phyloP scores from a whole-genome alignment of 2,329 filamentous ascomycete species.

The Cryphonectria nitschkei region DNA sequence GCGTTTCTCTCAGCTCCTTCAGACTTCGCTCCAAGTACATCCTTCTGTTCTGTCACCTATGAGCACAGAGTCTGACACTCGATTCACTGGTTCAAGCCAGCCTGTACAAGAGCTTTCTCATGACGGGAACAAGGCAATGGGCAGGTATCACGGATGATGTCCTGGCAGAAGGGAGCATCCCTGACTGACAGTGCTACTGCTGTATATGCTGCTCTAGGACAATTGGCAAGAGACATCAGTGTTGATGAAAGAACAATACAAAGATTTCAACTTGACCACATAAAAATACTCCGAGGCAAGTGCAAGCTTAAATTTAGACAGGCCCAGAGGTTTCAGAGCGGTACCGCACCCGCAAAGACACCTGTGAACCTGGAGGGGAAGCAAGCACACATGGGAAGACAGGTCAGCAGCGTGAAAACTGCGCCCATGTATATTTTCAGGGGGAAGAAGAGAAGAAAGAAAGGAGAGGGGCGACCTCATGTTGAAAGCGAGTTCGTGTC shows the following conservation, averaged over 20 bases:
- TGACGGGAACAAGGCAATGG: not conserved
- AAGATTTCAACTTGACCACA: not conserved
- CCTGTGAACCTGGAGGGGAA: not conserved
- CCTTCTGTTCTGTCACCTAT: not conserved
- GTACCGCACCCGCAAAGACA: no score
- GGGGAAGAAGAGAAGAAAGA: no score
- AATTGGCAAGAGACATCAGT: not conserved
- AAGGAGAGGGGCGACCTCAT: no score
- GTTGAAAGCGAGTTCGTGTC: no score
- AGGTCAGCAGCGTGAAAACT: not conserved
- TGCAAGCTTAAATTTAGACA: not conserved
- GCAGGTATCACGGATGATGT: not conserved
- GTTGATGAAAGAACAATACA: not conserved
- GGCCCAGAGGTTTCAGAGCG: not conserved
- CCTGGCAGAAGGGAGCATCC: not conserved
- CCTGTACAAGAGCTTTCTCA: not conserved
- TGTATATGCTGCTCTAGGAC: not conserved
- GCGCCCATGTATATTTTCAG: no score
- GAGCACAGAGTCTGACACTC: not conserved
- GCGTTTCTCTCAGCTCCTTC: not conserved
- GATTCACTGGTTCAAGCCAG: not conserved
- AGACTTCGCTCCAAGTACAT: not conserved
- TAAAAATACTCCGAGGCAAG: not conserved
- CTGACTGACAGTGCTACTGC: not conserved
- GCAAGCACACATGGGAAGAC: not conserved